Percentiles rank a stretch among this genome's conserved stretches.
These are phyloP conservation scores for Colletotrichum camelliae DNA, from an alignment of 2,329 filamentous ascomycete species.

Conservation along the genomic window DNA sequence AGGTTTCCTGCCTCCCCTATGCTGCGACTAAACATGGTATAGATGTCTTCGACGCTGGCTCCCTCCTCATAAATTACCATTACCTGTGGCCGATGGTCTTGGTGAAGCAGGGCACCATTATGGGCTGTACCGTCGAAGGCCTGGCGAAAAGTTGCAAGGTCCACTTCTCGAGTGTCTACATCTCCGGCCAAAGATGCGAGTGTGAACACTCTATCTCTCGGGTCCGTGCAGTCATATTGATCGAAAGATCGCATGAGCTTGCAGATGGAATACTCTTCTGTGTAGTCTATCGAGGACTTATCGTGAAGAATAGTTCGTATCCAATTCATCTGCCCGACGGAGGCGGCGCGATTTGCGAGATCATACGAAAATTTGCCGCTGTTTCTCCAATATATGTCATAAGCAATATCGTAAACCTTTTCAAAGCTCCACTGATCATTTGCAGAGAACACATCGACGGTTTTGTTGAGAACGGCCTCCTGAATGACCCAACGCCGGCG, in stretches of 20 bases:
- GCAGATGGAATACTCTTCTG: not conserved
- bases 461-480: not conserved
- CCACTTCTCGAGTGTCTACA: not conserved
- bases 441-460: not conserved
- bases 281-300: too few relatives aligned
- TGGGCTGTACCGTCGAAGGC: rapidly evolving
- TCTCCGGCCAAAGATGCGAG: not conserved
- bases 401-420: too few relatives aligned
- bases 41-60: not conserved
- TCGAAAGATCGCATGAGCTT: not conserved
- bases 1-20: not conserved
- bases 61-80: not conserved
- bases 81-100: not conserved
- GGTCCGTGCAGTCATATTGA: not conserved
- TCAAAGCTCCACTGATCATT: not conserved
- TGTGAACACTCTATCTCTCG: not conserved
- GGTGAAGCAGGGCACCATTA: not conserved
- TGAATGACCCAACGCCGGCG: not conserved
- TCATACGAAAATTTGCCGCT: too few relatives aligned
- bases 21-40: not conserved
- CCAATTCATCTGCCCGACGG: not conserved
- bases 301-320: too few relatives aligned
- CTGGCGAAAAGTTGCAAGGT: not conserved
- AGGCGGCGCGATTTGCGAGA: not conserved
- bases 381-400: too few relatives aligned